Evolutionary conservation across 1,284 basidiomycete species (phyloP), one percentile per base, ranked within the genome.

Genomic region (Cryptococcus maquisensis): DNA sequence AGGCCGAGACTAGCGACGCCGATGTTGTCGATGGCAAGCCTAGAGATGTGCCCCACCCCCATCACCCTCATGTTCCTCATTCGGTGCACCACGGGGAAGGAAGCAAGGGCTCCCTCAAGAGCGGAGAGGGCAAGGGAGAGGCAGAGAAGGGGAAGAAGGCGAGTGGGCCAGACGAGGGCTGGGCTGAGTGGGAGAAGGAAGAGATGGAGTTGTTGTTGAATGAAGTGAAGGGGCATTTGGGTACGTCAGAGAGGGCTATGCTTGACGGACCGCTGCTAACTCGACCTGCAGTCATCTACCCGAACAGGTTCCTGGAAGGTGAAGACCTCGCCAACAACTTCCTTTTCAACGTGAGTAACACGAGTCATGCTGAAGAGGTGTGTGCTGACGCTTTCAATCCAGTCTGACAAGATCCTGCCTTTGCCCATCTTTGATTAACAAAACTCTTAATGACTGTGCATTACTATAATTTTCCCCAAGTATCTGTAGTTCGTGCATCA

Each of bases 301-400:
- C 91, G 0, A 88, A 81, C 23, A 83, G 85, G 4, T 93, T 94
- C 78, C 68, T 95, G 52, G 90, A 93, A 75, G 87, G 84, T 16
- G 90, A 93, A 73, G 89, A 92, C 71, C 80, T 84, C 3, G 83
- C 85, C 3, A 86, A 90, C 64, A 92, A 94, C 71, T 95, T 96
- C 80, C 78, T 97, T 61, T 94, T 93, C 77, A 89, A 89, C 68
- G 83, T 73, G 56, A 65, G 72, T 68, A 12, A n/a, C 9, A 41
- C 42, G 37, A 5, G n/a, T n/a, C n/a, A n/a, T n/a, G n/a, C 40
- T 40, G n/a, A 36, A 26, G 6, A 37, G 36, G 51, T 16, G 38
- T 8, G 35, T 32, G 28, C 28, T 32, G 28, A 32, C 28, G 5
- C 7, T 32, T 7, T 32, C 10, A 9, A 13, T 46, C 28, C 63